phyloP scores from a whole-genome alignment of 163 green algal genomes.

The Coccomyxa subellipsoidea region DNA sequence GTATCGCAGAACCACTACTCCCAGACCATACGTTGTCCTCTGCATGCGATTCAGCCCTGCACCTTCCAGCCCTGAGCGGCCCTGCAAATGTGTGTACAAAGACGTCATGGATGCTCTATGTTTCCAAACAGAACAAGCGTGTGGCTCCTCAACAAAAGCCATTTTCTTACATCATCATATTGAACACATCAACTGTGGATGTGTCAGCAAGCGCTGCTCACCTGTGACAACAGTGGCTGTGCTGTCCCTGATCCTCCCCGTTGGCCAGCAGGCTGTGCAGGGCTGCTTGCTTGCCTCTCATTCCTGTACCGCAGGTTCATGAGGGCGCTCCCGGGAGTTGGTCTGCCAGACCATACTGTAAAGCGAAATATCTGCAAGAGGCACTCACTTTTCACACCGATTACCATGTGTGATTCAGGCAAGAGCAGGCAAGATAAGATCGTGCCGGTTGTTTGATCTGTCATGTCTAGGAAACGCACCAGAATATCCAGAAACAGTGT shows the following conservation, averaged over 20 bases:
- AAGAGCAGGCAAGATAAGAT: neutral
- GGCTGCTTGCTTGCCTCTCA: slow-evolving; percentile 34
- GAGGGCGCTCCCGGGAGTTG: slow-evolving; percentile 79
- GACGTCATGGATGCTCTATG: too few relatives aligned
- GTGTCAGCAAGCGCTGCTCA: too few relatives aligned
- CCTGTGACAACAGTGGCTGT: too few relatives aligned
- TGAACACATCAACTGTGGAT: too few relatives aligned
- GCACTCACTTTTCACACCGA: neutral
- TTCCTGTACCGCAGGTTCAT: slow-evolving; percentile 89
- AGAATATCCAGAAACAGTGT: slow-evolving; percentile 60
- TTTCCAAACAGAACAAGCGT: too few relatives aligned
- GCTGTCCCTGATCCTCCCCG: neutral
- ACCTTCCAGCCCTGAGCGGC: slow-evolving; percentile 62
- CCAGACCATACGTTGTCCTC: slow-evolving; percentile 43
- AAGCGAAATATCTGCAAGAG: slow-evolving; percentile 62
- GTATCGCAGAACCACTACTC: slow-evolving; percentile 64
- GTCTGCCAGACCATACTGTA: slow-evolving; percentile 54
- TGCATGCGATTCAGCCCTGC: slow-evolving; percentile 54
- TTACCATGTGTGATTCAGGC: too few relatives aligned
- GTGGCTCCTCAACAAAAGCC: too few relatives aligned
- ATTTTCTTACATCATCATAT: too few relatives aligned
- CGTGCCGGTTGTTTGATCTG: too few relatives aligned
- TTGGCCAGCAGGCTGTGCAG: neutral
- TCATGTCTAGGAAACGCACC: too few relatives aligned
- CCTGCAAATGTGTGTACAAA: too few relatives aligned